Evolutionary conservation across 1,284 basidiomycete genomes (phyloP).

Genomic region (Agroathelia rolfsii): DNA sequence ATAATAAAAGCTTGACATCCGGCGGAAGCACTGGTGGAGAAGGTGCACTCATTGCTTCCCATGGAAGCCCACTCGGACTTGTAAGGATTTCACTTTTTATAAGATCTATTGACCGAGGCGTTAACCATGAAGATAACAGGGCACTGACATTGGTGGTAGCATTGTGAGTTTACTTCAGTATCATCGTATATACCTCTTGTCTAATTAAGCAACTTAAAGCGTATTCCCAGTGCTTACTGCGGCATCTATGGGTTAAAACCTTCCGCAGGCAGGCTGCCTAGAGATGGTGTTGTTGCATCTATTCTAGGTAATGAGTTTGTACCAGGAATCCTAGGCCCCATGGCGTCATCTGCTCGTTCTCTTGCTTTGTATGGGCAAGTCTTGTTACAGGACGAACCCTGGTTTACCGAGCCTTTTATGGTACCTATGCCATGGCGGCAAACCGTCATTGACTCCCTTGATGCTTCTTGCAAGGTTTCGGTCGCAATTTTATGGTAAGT

Average conservation of each 20-base stretch:
- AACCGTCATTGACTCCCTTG: conserved; percentile 24
- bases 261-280: conserved; percentile 63
- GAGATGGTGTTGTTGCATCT: conserved; percentile 51
- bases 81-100: no score
- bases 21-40: conserved; percentile 59
- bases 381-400: conserved; percentile 41
- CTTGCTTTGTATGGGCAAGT: conserved; percentile 42
- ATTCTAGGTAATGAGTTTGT: conserved; percentile 65
- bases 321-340: conserved; percentile 64
- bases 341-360: conserved; percentile 43
- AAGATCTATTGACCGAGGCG: no score
- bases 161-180: conserved; percentile 17
- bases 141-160: conserved; percentile 48
- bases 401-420: conserved; percentile 42
- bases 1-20: conserved; percentile 38
- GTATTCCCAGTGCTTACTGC: conserved; percentile 58
- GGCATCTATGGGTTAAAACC: conserved; percentile 66
- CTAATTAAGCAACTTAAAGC: conserved; percentile 37
- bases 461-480: conserved; percentile 32
- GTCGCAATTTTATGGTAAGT: conserved; percentile 45
- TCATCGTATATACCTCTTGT: conserved; percentile 14
- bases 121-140: no score
- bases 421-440: conserved; percentile 45
- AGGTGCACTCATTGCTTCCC: conserved; percentile 44
- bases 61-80: conserved; percentile 45